Conservation (phyloP, 164 flowering plant genomes). For the Umbilicus rupestris region DNA sequence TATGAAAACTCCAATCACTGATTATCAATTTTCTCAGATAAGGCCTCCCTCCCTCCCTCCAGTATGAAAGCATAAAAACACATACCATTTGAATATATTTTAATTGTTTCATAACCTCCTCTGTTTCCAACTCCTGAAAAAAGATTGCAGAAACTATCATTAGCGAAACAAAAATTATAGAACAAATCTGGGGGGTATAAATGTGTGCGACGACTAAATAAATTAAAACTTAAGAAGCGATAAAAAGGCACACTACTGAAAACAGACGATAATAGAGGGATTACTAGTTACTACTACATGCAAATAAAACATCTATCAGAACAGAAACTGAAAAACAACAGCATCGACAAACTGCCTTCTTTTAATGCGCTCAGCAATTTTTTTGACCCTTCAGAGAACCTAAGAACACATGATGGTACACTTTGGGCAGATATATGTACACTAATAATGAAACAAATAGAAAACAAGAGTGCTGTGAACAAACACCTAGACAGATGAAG, state of each 20-base stretch:
- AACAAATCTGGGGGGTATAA: neutral
- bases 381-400: neutral
- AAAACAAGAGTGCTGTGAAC: neutral
- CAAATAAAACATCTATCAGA: too few species aligned
- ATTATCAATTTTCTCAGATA: too few species aligned
- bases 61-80: neutral
- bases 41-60: neutral
- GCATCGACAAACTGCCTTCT: too few species aligned
- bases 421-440: neutral
- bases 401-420: neutral
- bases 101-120: conserved; percentile 55
- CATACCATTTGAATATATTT: conserved; percentile 63
- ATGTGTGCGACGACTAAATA: too few species aligned
- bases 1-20: too few species aligned
- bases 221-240: neutral
- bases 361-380: too few species aligned
- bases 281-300: too few species aligned
- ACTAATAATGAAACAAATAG: neutral
- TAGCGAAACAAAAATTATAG: neutral
- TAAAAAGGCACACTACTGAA: neutral
- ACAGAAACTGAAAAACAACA: too few species aligned
- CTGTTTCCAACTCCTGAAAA: conserved; percentile 63
- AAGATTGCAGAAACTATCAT: neutral
- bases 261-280: neutral
- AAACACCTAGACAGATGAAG: neutral